Evolutionary conservation across 2,329 filamentous ascomycete species (phyloP), one percentile per base, ranked within the genome.

Genomic region (Leptographium galeiforme): DNA sequence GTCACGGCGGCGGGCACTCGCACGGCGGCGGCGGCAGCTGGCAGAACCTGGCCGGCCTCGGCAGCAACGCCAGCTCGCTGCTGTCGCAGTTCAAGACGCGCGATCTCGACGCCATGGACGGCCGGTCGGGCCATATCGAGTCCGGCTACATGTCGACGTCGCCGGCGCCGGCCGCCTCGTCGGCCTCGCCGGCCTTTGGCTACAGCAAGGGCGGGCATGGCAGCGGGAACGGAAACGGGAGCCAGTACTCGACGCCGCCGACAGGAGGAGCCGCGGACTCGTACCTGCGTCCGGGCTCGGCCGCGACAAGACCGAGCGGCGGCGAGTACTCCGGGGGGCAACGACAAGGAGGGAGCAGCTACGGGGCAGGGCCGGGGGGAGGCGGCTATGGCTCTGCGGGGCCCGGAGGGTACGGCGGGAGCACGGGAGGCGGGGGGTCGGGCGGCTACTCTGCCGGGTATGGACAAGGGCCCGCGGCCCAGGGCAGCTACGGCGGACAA

Each of bases 1-100:
- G n/a, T n/a, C n/a, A n/a, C n/a, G n/a, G n/a, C n/a, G n/a, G n/a
- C n/a, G n/a, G n/a, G n/a, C 61, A 63, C 44, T 58, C 59, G 14
- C 57, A 59, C 39, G 65, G 63, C 33, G 65, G 67, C 55, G 66
- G 66, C 14, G 54, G 56, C 16, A 55, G 55, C 19, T 66, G 66
- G 54, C 51, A 6, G 60, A 66, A 53, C 53, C n/a, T 56, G 54
- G 19, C 79, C 30, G 79, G 78, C 38, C 18, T 56, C 1, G 44
- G 53, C 36, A 52, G 45, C 33, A 48, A 52, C 53, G 68, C 74
- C 0, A 79, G 76, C 6, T 78, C 76, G 0, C 70, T 84, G 6
- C 84, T 81, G 78, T 72, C 72, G 11, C 77, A 84, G 61, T 77
- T 84, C 53, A 74, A 76, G 58, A 76, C 73, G 4, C 72, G 79